Conservation (phyloP, 1,139 yeast species). For the Candida pseudoviswanathii region DNA sequence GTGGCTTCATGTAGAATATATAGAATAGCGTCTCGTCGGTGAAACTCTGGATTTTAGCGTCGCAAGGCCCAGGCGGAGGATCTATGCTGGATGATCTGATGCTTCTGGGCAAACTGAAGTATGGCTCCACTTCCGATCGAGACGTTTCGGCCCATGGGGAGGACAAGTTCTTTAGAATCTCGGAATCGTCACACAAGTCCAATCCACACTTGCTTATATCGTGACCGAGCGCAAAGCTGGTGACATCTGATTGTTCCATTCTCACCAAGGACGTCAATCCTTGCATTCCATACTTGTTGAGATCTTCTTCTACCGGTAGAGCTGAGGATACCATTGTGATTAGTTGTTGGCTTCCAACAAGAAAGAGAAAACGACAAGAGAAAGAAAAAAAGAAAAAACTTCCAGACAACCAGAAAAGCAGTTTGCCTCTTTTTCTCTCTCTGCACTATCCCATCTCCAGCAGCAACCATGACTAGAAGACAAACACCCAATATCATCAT, state of each 20-base stretch:
- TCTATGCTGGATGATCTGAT: conserved; percentile 52
- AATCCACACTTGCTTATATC: conserved; percentile 78
- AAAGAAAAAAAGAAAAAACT: background rate
- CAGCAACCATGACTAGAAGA: conserved; percentile 36
- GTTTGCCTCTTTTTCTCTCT: background rate
- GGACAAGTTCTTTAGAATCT: conserved; percentile 71
- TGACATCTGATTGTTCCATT: conserved; percentile 67
- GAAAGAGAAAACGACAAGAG: background rate
- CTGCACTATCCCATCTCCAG: background rate
- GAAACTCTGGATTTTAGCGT: conserved; percentile 71
- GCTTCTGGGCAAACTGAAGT: conserved; percentile 59
- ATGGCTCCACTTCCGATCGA: conserved; percentile 89
- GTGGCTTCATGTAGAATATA: conserved; percentile 91
- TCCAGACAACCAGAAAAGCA: background rate
- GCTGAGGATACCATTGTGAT: conserved; percentile 9
- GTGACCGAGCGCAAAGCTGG: conserved; percentile 79
- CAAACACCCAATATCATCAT: conserved; percentile 76
- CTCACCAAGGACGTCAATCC: conserved; percentile 71
- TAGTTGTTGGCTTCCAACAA: conserved; percentile 2
- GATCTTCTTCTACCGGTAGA: conserved; percentile 16
- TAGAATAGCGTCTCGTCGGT: conserved; percentile 93
- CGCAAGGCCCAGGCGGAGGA: conserved; percentile 52
- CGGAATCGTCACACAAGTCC: conserved; percentile 51
- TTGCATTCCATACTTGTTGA: conserved; percentile 71
- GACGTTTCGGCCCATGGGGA: conserved; percentile 96